phyloP scores from a whole-genome alignment of 1,284 basidiomycete species.

The Boletellus deceptivus region DNA sequence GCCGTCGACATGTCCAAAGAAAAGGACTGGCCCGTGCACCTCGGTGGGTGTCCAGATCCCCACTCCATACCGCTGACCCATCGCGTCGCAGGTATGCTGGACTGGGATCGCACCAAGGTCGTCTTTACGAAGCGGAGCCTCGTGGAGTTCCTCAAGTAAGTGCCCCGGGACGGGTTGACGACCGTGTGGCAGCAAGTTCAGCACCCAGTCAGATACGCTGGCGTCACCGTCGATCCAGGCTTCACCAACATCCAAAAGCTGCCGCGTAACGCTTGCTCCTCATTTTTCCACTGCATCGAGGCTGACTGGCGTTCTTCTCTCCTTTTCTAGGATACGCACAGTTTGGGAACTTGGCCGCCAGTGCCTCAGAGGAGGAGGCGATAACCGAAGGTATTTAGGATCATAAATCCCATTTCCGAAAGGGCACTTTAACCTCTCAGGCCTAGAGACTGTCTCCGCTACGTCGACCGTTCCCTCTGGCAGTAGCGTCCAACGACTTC shows the following conservation, averaged over 20 bases:
- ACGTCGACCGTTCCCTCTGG: neutral
- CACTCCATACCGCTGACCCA: neutral
- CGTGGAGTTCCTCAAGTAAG: constrained; percentile 71
- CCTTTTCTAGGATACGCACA: constrained; percentile 28
- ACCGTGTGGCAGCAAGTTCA: constrained; percentile 20
- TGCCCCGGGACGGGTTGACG: constrained; percentile 10
- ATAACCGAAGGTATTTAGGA: constrained; percentile 11
- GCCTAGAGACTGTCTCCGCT: constrained; percentile 5
- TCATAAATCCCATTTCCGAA: neutral
- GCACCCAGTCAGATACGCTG: constrained; percentile 51
- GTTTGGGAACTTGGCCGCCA: constrained; percentile 32
- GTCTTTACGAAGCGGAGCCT: constrained; percentile 72
- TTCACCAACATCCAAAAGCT: constrained; percentile 68
- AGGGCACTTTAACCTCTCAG: neutral
- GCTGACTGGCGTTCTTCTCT: constrained; percentile 17
- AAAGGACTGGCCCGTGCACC: constrained; percentile 62
- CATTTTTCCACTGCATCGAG: constrained; percentile 36
- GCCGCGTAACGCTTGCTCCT: constrained; percentile 46
- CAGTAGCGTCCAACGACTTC: constrained; percentile 9
- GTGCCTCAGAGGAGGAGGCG: constrained; percentile 4
- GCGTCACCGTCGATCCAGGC: constrained; percentile 70
- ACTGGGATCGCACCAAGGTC: constrained; percentile 70
- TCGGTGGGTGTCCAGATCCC: constrained; percentile 43
- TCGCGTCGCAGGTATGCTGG: constrained; percentile 56
- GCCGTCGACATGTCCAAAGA: constrained; percentile 60